Base-by-base conservation (phyloP, 2,329 filamentous ascomycete species). In the Aspergillus hiratsukae region DNA sequence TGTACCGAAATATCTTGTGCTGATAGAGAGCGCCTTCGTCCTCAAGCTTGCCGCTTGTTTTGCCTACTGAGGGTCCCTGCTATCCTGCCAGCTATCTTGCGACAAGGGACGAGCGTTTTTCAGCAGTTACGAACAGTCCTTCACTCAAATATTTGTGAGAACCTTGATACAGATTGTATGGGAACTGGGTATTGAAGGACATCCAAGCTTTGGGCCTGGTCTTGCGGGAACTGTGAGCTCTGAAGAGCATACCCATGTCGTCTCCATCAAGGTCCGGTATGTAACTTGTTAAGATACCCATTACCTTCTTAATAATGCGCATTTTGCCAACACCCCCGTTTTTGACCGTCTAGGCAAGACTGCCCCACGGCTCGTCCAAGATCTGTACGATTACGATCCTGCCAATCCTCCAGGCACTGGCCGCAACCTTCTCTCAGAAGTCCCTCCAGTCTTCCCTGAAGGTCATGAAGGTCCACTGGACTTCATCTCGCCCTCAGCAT, bases 341-440 rank as follows among this genome's bases (percentile, higher is more conserved):
- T 19, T 43, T 27, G 21, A 19, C 19, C 41, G 4, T 53, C 43
- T 58, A 81, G 80, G 80, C 64, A 82, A 82, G 68, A 78, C 77
- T 60, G 74, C 78, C 54, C 81, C 81, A 31, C 75, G 79, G 56
- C 69, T 81, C 57, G 69, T 78, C 52, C 65, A 73, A 50, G 79
- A 81, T 66, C 63, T 80, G 41, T 63, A 75, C 29, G 69, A 75
- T 56, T 78, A 80, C 59, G 75, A 78, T 61, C 69, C 72, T 28
- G 64, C 66, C 65, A 78, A 81, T 61, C 73, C 75, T 23, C 66
- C 72, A 54, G 63, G 64, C 19, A 71, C 69, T 31, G 78, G 77
- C 54, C 78, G 77, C 61, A 84, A 85, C 66, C 70, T 87, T 51
- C 79, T 89, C 49, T 80, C 81, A 45, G 79, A 84, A 58, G 72